Conservation (phyloP, 345 rosid genomes). For the Arabidopsis thaliana region TAIR10.1 NC_003070.9:6112501-6113000, state of each 20-base stretch:
- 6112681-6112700: slow-evolving; percentile 67
- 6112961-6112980: slow-evolving; percentile 16
- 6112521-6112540: slow-evolving; percentile 38
- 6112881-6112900: slow-evolving; percentile 11
- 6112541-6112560: slow-evolving; percentile 5
- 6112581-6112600: not conserved
- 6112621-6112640: not conserved
- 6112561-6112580: slow-evolving; percentile 13
- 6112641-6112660: slow-evolving; percentile 12
- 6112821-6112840: not conserved
- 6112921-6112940: not conserved
- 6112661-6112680: slow-evolving; percentile 26
- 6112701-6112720: slow-evolving; percentile 91
- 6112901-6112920: not conserved
- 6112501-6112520: slow-evolving; percentile 96
- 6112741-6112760: slow-evolving; percentile 90
- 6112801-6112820: slow-evolving; percentile 6
- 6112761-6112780: slow-evolving; percentile 56
- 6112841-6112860: not conserved
- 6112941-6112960: slow-evolving; percentile 9
- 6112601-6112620: slow-evolving; percentile 6
- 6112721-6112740: slow-evolving; percentile 89
- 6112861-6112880: not conserved
- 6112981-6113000: slow-evolving; percentile 6
- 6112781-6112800: slow-evolving; percentile 1